Base-by-base conservation (phyloP, 2,329 filamentous ascomycete species). In the Aspergillus pseudoglaucus region DNA sequence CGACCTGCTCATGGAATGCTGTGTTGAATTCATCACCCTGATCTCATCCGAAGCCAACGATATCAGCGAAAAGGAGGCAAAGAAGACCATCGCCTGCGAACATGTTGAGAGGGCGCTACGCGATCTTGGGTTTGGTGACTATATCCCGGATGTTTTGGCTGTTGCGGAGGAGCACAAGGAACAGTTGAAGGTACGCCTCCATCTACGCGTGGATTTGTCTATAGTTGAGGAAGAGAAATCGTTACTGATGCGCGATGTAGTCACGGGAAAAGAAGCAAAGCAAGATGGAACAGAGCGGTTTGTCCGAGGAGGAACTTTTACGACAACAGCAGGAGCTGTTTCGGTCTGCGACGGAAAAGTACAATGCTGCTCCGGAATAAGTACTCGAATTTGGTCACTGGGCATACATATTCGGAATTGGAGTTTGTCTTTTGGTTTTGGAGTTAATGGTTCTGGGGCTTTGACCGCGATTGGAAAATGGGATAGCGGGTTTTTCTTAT, bases 31-130 rank as follows among this genome's bases (percentile, higher is more conserved):
- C 70, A 96, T 98, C 69, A 97, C 93, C 15, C 82, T 98, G 62
- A 87, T 98, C 59, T 96, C 90, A n/a, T 95, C 89, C 42, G 91
- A 98, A 74, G 93, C 93, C 53, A 98, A 98, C 70, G 93, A 98
- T 62, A 98, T 98, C 55, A 94, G 90, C 10, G 93, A 98, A 68
- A 95, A 95, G 70, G 93, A 98, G 64, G 89, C 90, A 44, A 98
- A 98, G 76, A 98, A 98, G 79, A 98, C 93, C 3, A 98, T 98
- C 59, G 91, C 91, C 10, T 95, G 89, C 68, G 93, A 98, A 62
- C 93, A 98, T 73, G 94, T 98, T 60, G 94, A 91, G 63, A 91
- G 91, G 64, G 93, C 93, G 0, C 79, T 98, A 38, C 87, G 91
- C 60, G 88, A 95, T 61, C 81, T 98, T 17, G 93, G 91, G 1